phyloP scores from a whole-genome alignment of 192 early-diverging fungal genomes.

The Coemansia pectinata region DNA sequence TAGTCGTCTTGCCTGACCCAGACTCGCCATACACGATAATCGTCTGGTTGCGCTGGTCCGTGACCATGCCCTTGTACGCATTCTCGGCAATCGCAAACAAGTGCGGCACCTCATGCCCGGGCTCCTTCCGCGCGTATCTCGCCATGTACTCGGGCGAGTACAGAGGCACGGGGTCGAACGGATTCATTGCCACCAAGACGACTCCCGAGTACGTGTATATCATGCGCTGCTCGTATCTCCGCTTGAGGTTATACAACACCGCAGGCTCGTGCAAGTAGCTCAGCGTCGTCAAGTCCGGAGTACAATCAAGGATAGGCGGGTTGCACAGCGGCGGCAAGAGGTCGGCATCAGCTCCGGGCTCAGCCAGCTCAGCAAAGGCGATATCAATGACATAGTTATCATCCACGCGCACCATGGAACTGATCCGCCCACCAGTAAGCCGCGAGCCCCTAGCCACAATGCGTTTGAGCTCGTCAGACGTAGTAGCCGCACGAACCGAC shows the following conservation, averaged over 20 bases:
- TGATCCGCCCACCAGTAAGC: slow-evolving; percentile 51
- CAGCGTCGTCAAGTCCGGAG: slow-evolving; percentile 86
- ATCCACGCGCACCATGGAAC: slow-evolving; percentile 30
- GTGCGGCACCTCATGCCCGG: slow-evolving; percentile 72
- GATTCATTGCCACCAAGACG: slow-evolving; percentile 97
- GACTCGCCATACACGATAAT: slow-evolving; percentile 98
- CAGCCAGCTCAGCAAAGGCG: slow-evolving; percentile 43
- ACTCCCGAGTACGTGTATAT: slow-evolving; percentile 99
- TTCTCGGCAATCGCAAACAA: slow-evolving; percentile 99
- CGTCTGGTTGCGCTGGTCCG: slow-evolving; percentile 91
- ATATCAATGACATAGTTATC: slow-evolving; percentile 42
- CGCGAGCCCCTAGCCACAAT: slow-evolving; percentile 46
- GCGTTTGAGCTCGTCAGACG: slow-evolving; percentile 35
- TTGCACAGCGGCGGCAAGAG: slow-evolving; percentile 89
- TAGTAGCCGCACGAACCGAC: slow-evolving; percentile 29
- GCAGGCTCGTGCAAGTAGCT: slow-evolving; percentile 94
- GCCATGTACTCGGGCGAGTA: slow-evolving; percentile 89
- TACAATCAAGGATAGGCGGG: slow-evolving; percentile 84
- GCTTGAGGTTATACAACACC: slow-evolving; percentile 88
- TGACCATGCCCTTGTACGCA: slow-evolving; percentile 93
- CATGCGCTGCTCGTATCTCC: slow-evolving; percentile 86
- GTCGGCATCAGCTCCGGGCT: slow-evolving; percentile 38
- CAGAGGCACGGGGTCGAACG: slow-evolving; percentile 79
- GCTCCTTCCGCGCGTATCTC: slow-evolving; percentile 84
- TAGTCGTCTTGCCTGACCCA: slow-evolving; percentile 96